Conservation (phyloP, 805 yeast genomes). For the Zygotorulaspora florentina region DNA sequence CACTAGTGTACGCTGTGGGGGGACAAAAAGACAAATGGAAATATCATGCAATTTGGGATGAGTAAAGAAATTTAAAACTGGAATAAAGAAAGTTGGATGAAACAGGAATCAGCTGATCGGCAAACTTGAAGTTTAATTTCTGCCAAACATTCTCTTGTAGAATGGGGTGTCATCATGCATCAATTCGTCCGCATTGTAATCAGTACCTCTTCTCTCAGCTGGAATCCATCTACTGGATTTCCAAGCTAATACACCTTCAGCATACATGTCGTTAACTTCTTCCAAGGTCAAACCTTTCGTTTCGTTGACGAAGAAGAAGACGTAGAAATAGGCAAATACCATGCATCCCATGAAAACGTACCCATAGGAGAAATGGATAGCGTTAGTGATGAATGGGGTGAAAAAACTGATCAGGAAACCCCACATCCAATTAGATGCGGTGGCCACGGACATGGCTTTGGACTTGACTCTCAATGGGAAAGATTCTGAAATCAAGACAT, state of each 20-base stretch:
- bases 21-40: background rate
- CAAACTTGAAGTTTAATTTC: conserved; percentile 2
- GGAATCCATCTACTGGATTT: conserved; percentile 52
- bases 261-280: conserved; percentile 68
- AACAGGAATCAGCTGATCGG: background rate
- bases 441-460: conserved; percentile 55
- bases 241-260: conserved; percentile 43
- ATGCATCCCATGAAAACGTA: conserved; percentile 60
- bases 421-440: conserved; percentile 66
- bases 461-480: conserved; percentile 70
- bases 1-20: background rate
- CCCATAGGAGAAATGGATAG: conserved; percentile 70
- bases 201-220: conserved; percentile 37
- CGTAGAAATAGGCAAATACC: conserved; percentile 57
- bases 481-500: conserved; percentile 63
- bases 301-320: conserved; percentile 68
- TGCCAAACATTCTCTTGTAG: conserved; percentile 26
- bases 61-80: background rate
- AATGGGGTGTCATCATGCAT: conserved; percentile 31
- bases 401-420: conserved; percentile 65
- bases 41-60: background rate
- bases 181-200: conserved; percentile 28
- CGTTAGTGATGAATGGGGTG: conserved; percentile 67
- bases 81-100: background rate
- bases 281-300: conserved; percentile 80